Conservation (phyloP, 257 asterid species). For the Solanum corneliomulleri region DNA sequence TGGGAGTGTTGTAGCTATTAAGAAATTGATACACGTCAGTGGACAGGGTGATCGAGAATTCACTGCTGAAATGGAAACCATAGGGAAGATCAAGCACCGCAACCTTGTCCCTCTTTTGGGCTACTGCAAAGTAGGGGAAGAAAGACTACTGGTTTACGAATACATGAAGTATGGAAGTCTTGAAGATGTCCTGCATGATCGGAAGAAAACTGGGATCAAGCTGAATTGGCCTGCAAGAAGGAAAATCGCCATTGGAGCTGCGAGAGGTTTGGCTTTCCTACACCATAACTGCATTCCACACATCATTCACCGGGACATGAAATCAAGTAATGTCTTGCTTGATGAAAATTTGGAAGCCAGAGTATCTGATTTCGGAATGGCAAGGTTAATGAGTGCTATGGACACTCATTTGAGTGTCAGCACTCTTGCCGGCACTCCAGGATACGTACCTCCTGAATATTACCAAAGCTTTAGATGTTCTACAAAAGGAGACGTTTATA, state of each 20-base stretch:
- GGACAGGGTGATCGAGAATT: slow-evolving; percentile 93
- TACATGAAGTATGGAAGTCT: slow-evolving; percentile 89
- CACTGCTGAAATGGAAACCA: slow-evolving; percentile 96
- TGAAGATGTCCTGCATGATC: slow-evolving; percentile 72
- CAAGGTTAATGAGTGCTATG: slow-evolving; percentile 70
- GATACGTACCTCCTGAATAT: slow-evolving; percentile 93
- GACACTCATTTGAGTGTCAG: slow-evolving; percentile 93
- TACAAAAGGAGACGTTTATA: slow-evolving; percentile 82
- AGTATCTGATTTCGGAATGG: slow-evolving; percentile 98
- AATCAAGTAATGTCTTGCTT: slow-evolving; percentile 82
- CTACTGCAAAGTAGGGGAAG: slow-evolving; percentile 80
- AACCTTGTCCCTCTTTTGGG: slow-evolving; percentile 84
- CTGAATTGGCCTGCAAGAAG: slow-evolving; percentile 70
- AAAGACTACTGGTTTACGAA: slow-evolving; percentile 80
- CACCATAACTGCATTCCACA: slow-evolving; percentile 89
- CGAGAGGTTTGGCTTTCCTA: slow-evolving; percentile 79
- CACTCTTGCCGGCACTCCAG: slow-evolving; percentile 92
- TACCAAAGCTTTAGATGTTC: slow-evolving; percentile 88
- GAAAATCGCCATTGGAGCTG: slow-evolving; percentile 81
- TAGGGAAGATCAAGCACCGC: slow-evolving; percentile 81
- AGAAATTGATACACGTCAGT: slow-evolving; percentile 72
- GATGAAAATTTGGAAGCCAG: slow-evolving; percentile 80
- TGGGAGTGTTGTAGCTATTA: slow-evolving; percentile 76
- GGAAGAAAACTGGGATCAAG: slow-evolving; percentile 50
- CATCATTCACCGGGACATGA: slow-evolving; percentile 91